A percentile compares a stretch with the other conserved stretches of the same genome.
Evolutionary conservation across 2,329 filamentous ascomycete species (phyloP).

Genomic region (Nemania diffusa): DNA sequence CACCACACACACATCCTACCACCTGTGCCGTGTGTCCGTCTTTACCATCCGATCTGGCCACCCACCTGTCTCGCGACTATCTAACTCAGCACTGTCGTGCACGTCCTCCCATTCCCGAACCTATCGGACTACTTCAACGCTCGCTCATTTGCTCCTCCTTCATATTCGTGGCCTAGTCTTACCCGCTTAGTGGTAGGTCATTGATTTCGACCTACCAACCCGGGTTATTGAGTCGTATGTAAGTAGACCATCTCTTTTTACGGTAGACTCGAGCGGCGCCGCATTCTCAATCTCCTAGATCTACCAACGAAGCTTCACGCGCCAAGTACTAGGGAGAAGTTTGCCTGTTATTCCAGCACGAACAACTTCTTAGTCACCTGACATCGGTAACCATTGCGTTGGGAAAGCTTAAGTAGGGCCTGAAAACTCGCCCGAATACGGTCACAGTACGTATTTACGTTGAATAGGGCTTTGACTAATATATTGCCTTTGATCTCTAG

Average conservation of each 20-base stretch:
- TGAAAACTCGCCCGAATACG: neutral
- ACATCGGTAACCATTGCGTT: neutral
- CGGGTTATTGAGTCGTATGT: conserved; percentile 7
- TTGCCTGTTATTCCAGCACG: conserved; percentile 2
- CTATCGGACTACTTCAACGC: neutral
- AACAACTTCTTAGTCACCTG: conserved; percentile 21
- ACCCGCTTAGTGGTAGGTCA: conserved; percentile 2
- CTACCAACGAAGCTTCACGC: neutral
- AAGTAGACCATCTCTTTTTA: conserved; percentile 7
- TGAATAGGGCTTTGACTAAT: conserved; percentile 12
- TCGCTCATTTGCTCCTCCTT: conserved; percentile 1
- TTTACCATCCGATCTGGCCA: conserved; percentile 17
- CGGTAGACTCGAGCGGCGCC: neutral
- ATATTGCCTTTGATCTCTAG: conserved; percentile 16
- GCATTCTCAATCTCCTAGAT: neutral
- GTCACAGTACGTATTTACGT: neutral
- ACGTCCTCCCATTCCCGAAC: conserved; percentile 6
- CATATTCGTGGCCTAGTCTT: conserved; percentile 6
- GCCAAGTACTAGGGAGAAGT: neutral
- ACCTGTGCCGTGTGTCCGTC: conserved; percentile 26
- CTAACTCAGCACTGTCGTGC: conserved; percentile 7
- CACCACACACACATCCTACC: conserved; percentile 38
- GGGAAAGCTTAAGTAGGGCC: neutral
- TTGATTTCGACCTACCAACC: conserved; percentile 7
- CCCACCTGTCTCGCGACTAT: conserved; percentile 2